Evolutionary conservation across 257 asterid species (phyloP), one percentile per base, ranked within the genome.

Genomic region (Echium plantagineum): DNA sequence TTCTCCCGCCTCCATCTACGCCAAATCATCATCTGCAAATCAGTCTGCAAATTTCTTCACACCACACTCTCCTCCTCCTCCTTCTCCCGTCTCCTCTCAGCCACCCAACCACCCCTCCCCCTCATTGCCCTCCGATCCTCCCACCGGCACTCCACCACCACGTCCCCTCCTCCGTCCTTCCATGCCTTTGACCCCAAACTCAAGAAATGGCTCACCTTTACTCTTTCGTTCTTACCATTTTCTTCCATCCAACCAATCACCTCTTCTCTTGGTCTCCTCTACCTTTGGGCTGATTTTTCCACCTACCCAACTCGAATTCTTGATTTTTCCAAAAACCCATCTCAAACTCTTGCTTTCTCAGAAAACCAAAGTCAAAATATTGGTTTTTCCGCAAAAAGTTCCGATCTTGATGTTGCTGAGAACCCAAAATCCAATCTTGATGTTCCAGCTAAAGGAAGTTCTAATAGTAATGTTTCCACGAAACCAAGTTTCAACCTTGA

Each of bases 151-250:
- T 51, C n/a, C 26, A 21, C 42, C 16, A 62, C 81, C 8, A 22
- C 77, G 4, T 55, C 63, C 54, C 65, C 66, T 22, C 60, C 13
- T 7, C 46, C 12, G 7, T 35, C 71, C 53, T 85, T 90, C 67
- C 86, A 87, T 66, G 82, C 83, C 70, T 87, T 78, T 67, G 96
- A 90, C 69, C 90, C 94, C 20, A n/a, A 55, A 13, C 66, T 77
- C n/a, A 60, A 73, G 42, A 74, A 62, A 16, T 90, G 98, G 96
- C 85, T 90, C 60, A 71, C 77, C 46, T 87, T 90, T 76, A 84
- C 95, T 69, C 94, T 90, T 60, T 73, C 84, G 8, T 90, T 90
- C 71, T 86, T 90, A 65, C 96, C 98, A 19, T 90, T 80, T 71
- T 72, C 90, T 17, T 78, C 86, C 54, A 89, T 83, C 62, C 90